phyloP scores from a whole-genome alignment of 2,329 filamentous ascomycete genomes.

The Simplicillium aogashimaense region DNA sequence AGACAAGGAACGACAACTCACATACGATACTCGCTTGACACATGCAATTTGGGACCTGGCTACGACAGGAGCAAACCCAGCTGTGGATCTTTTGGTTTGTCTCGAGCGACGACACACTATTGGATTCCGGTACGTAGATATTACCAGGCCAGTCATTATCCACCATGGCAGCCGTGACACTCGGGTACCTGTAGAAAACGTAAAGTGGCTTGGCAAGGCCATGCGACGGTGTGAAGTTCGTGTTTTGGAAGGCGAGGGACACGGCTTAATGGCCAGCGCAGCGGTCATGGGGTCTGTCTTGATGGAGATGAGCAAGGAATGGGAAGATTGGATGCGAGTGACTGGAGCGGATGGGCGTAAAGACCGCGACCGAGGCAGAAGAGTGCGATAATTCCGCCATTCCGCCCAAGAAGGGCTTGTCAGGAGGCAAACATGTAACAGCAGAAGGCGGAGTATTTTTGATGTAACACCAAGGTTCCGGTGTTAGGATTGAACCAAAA shows the following conservation, averaged over 20 bases:
- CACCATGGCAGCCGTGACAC: conserved; percentile 89
- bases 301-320: conserved; percentile 88
- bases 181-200: conserved; percentile 88
- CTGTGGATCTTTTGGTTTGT: conserved; percentile 85
- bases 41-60: conserved; percentile 92
- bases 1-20: conserved; percentile 61
- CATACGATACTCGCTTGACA: conserved; percentile 78
- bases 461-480: no score
- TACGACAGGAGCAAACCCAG: conserved; percentile 84
- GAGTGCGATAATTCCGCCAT: no score
- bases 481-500: no score
- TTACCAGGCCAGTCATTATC: conserved; percentile 82
- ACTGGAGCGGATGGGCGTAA: conserved; percentile 32
- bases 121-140: conserved; percentile 94
- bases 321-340: conserved; percentile 74
- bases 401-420: no score
- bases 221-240: conserved; percentile 92
- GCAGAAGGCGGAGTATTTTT: no score
- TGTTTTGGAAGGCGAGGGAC: conserved; percentile 82
- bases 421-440: no score
- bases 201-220: conserved; percentile 85
- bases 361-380: conserved; percentile 1
- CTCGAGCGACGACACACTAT: conserved; percentile 85
- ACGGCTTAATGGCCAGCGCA: conserved; percentile 92
- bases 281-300: conserved; percentile 89